These are phyloP conservation scores for Epichloe sibirici DNA, from an alignment of 2,329 filamentous ascomycete species.

Conservation along the genomic window DNA sequence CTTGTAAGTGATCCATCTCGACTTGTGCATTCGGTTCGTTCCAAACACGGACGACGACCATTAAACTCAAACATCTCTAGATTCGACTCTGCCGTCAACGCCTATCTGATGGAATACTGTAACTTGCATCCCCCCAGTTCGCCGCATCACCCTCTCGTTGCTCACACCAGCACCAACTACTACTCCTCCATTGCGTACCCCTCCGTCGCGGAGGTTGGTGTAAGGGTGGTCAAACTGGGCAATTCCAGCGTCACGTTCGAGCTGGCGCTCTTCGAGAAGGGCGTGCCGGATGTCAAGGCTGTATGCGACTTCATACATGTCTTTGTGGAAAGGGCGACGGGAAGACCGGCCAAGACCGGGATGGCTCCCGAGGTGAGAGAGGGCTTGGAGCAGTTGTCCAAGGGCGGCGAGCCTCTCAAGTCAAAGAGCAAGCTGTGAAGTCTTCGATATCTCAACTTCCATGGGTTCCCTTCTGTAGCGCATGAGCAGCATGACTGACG, in stretches of 20 bases:
- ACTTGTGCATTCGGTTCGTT: too few relatives aligned
- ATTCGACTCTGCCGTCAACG: constrained; percentile 84
- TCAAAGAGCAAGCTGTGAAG: constrained; percentile 1
- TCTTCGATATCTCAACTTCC: too few relatives aligned
- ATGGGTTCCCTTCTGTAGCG: too few relatives aligned
- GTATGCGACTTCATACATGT: constrained; percentile 83
- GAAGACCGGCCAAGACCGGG: constrained; percentile 52
- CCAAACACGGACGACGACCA: too few relatives aligned
- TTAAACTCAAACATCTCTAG: constrained; percentile 21
- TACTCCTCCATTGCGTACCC: constrained; percentile 75
- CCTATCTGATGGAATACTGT: constrained; percentile 73
- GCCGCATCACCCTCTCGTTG: constrained; percentile 68
- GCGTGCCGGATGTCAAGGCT: constrained; percentile 61
- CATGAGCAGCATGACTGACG: too few relatives aligned
- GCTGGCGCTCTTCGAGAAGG: constrained; percentile 71
- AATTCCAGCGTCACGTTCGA: constrained; percentile 85
- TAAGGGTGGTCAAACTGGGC: constrained; percentile 75
- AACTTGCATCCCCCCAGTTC: constrained; percentile 58
- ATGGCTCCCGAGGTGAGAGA: constrained; percentile 48
- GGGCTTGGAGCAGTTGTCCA: constrained; percentile 30
- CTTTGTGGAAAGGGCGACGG: constrained; percentile 65
- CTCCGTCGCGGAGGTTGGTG: constrained; percentile 64
- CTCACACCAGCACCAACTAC: constrained; percentile 76
- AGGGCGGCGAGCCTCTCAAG: not conserved
- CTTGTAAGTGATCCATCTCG: constrained; percentile 34